These are phyloP conservation scores for Stylonectria norvegica DNA, from an alignment of 2,329 filamentous ascomycete species.

Conservation along the genomic window DNA sequence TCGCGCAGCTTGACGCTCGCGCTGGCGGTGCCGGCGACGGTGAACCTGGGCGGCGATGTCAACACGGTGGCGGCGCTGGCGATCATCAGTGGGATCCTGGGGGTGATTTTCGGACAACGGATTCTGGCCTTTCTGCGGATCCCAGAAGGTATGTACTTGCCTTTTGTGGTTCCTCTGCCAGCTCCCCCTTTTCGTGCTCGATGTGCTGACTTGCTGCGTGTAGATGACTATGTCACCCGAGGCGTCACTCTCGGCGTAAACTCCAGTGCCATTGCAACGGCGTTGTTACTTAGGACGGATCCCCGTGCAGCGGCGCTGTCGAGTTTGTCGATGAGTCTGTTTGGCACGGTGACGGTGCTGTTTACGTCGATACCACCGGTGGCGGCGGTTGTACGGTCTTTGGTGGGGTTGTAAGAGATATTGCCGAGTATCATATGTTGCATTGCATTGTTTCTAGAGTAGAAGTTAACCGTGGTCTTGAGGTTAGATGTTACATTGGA, in stretches of 20 bases:
- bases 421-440: too few relatives aligned
- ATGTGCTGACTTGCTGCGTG: too few relatives aligned
- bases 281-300: conserved; percentile 53
- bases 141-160: conserved; percentile 44
- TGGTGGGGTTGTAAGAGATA: too few relatives aligned
- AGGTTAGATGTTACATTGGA: too few relatives aligned
- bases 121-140: conserved; percentile 49
- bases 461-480: too few relatives aligned
- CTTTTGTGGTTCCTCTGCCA: neutral
- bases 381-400: conserved; percentile 43
- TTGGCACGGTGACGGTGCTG: conserved; percentile 56
- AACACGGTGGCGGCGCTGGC: conserved; percentile 55
- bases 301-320: conserved; percentile 57
- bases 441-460: too few relatives aligned
- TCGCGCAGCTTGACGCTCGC: conserved; percentile 57
- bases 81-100: conserved; percentile 58
- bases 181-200: too few relatives aligned
- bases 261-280: conserved; percentile 57
- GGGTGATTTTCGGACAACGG: conserved; percentile 51
- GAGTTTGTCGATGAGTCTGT: conserved; percentile 58
- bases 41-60: conserved; percentile 54
- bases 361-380: conserved; percentile 56
- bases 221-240: conserved; percentile 61
- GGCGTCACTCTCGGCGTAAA: conserved; percentile 60
- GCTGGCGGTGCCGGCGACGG: conserved; percentile 54